Evolutionary conservation across 1,139 yeast species (phyloP), one percentile per base, ranked within the genome.

Genomic region (Scheffersomyces stambukii): DNA sequence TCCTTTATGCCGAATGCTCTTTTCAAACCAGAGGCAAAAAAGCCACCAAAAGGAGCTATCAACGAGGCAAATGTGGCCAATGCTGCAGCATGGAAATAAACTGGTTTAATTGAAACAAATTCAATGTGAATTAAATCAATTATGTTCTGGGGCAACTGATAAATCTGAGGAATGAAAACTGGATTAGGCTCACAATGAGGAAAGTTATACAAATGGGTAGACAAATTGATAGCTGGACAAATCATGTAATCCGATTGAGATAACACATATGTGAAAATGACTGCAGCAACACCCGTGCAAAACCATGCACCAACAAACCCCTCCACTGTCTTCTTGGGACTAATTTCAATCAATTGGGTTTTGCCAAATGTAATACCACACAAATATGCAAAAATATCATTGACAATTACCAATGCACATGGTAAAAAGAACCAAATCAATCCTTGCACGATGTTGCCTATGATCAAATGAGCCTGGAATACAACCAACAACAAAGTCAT

Each of bases 281-380:
- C 59, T 3, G 93, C 88, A 37, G 85, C 79, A 27, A 83, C 38
- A 6, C 85, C 79, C 8, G 99, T 91, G 54, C 94, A 89, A 29
- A 86, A 60, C 98, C 98, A 91, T 13, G 97, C 99, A 31, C 99
- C 99, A 26, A 89, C 62, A 51, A 91, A 91, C 3, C 99, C 99
- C 60, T 91, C 99, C 16, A 89, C 89, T 1, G 99, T 91, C 62
- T 91, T 91, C 58, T 91, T 91, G 29, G 99, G 98, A 10, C 96
- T 85, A 41, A 91, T 85, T 34, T 84, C 89, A 48, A 93, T 86
- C 48, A 91, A 75, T 52, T 85, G 96, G 27, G 97, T 89, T 41
- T 72, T 76, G 29, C 99, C 99, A 61, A 91, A 88, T 2, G 97
- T 85, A 43, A 91, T 91, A 28, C 99, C 99, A 62, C 97, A 91